Conservation (phyloP, 2,329 filamentous ascomycete species). For the Colletotrichum aenigma region DNA sequence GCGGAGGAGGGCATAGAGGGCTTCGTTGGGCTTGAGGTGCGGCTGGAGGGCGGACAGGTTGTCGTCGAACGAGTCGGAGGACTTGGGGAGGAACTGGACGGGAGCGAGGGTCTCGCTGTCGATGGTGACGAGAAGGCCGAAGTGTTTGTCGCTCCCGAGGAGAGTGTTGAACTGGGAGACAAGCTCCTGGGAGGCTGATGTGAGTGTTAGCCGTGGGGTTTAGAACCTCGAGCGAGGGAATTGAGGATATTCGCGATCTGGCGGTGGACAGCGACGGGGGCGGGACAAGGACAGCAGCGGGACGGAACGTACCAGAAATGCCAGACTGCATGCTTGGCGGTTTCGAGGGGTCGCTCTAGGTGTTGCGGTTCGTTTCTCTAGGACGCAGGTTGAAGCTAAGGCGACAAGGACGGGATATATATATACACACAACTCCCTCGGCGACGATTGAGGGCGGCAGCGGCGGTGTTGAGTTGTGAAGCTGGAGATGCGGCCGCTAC, state of each 20-base stretch:
- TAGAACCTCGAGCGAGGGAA: neutral
- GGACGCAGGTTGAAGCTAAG: neutral
- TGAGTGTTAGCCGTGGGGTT: neutral
- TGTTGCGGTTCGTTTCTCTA: neutral
- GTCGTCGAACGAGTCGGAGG: conserved; percentile 61
- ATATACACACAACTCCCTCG: neutral
- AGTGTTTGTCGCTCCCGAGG: conserved; percentile 63
- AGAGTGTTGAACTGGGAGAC: conserved; percentile 74
- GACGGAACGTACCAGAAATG: conserved; percentile 66
- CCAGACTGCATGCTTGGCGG: conserved; percentile 71
- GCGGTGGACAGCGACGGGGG: neutral
- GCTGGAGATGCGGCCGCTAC: conserved; percentile 8
- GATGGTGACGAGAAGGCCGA: conserved; percentile 76
- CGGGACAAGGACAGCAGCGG: neutral
- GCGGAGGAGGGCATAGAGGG: conserved; percentile 78
- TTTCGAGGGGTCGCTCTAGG: neutral
- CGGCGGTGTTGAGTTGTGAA: neutral
- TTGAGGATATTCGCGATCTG: neutral
- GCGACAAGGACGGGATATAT: too few relatives aligned
- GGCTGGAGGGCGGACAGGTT: conserved; percentile 68
- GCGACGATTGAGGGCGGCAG: neutral
- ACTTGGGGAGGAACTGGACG: conserved; percentile 55
- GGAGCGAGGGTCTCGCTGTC: conserved; percentile 71
- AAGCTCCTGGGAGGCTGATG: conserved; percentile 76
- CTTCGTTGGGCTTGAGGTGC: conserved; percentile 68